Conservation (phyloP, 352 stramenopile genomes). For the Globisporangium solare region DNA sequence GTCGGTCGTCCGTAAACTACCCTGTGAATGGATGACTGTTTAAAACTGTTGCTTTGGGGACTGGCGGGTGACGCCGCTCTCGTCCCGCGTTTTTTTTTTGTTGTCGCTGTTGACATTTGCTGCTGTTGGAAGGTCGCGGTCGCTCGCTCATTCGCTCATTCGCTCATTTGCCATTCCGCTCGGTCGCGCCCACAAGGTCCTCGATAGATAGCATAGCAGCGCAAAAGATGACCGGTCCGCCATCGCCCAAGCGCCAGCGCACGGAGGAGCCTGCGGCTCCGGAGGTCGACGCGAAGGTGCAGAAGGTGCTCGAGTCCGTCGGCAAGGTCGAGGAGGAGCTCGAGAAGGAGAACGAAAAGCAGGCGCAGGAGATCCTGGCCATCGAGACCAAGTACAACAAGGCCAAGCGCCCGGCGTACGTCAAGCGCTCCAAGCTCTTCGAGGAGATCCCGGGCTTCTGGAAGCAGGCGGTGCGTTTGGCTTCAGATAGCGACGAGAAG, state of each 20-base stretch:
- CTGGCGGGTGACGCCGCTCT: neutral
- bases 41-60: neutral
- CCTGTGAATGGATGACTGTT: neutral
- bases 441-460: constrained; percentile 66
- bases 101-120: too few species aligned
- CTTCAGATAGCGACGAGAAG: neutral
- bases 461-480: constrained; percentile 59
- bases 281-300: constrained; percentile 31
- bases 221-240: constrained; percentile 48
- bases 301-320: constrained; percentile 51
- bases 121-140: neutral
- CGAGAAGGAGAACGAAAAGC: constrained; percentile 59
- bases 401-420: constrained; percentile 56
- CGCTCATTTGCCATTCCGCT: neutral
- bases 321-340: constrained; percentile 54
- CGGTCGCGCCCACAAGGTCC: too few species aligned
- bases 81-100: neutral
- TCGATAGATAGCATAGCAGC: too few species aligned
- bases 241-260: constrained; percentile 73
- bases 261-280: constrained; percentile 37
- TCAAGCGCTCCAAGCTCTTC: constrained; percentile 64
- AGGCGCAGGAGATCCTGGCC: constrained; percentile 57
- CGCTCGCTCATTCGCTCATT: neutral
- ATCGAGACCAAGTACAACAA: constrained; percentile 79
- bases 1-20: neutral